Evolutionary conservation across 768 basidiomycete species (phyloP).

Genomic region (Boletus coccyginus): DNA sequence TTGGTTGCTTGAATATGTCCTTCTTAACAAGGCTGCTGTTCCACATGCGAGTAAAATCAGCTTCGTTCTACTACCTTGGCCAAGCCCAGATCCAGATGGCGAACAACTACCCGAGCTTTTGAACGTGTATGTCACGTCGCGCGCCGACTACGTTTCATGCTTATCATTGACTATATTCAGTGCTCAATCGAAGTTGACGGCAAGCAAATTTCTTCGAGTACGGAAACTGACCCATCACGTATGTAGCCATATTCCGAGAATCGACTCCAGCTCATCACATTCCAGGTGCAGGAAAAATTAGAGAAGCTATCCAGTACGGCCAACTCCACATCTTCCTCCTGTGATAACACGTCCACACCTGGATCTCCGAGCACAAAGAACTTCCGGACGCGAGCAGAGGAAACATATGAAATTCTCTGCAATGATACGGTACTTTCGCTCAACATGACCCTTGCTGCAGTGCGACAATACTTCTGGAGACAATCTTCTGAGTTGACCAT

Average conservation of each 20-base stretch:
- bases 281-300: slow-evolving; percentile 80
- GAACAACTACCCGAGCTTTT: slow-evolving; percentile 77
- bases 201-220: slow-evolving; percentile 80
- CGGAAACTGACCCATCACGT: slow-evolving; percentile 84
- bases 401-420: slow-evolving; percentile 84
- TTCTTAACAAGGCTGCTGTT: slow-evolving; percentile 58
- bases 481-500: slow-evolving; percentile 69
- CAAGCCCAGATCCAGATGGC: slow-evolving; percentile 50
- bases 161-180: slow-evolving; percentile 31
- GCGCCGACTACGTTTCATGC: not conserved
- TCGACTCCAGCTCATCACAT: slow-evolving; percentile 4
- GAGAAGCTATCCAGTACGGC: slow-evolving; percentile 49
- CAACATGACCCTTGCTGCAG: slow-evolving; percentile 86
- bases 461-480: slow-evolving; percentile 88
- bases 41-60: slow-evolving; percentile 72
- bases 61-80: slow-evolving; percentile 84
- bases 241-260: slow-evolving; percentile 26
- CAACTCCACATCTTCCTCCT: slow-evolving; percentile 29
- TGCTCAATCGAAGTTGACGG: slow-evolving; percentile 82
- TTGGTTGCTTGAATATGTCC: slow-evolving; percentile 87
- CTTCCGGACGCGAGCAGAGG: slow-evolving; percentile 48
- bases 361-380: slow-evolving; percentile 22
- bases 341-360: slow-evolving; percentile 39
- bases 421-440: slow-evolving; percentile 80
- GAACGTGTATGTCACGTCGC: slow-evolving; percentile 62